Evolutionary conservation across 2,329 filamentous ascomycete species (phyloP), one percentile per base, ranked within the genome.

Genomic region (Apiospora sp.): DNA sequence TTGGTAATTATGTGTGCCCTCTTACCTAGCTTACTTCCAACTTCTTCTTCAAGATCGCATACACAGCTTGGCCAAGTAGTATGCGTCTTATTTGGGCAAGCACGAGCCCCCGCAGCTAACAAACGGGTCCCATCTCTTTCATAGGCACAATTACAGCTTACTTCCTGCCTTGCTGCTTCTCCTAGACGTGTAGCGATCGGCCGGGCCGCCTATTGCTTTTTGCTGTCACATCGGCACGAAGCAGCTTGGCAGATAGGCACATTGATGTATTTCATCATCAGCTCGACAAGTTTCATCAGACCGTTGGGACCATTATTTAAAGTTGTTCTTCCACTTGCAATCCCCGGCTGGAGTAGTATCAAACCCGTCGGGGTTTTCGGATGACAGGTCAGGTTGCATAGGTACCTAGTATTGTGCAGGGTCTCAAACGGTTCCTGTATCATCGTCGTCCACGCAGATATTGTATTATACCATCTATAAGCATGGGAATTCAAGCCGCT

Each of bases 341-440:
- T 37, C 54, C 58, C 58, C 5, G 58, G 12, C 34, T 41, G 22
- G 19, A 64, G 34, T 64, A 41, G 34, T 12, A 37, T 64, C 19
- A 2, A 2, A n/a, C 12, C 34, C 34, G 34, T 41, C 3, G 58
- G 34, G 34, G 19, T 41, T 64, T 64, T 64, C 22, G 14, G 34
- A 64, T 64, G 34, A 24, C 34, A 64, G 58, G 58, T 64, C 34
- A 22, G 41, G 34, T 41, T 64, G 19, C 34, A 37, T 64, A n/a
- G n/a, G n/a, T n/a, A n/a, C n/a, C n/a, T n/a, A 64, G 34, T 22
- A 64, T 41, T n/a, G 3, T 19, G 22, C 2, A 41, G 34, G 58
- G 58, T 41, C 34, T n/a, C 34, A 64, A 74, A 75, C 74, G 7
- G 74, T 75, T 71, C 72, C 71, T 74, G 72, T 73, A 69, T 74